Evolutionary conservation across 495 filamentous ascomycete genomes (phyloP).

Genomic region (Filosporella fistucella): DNA sequence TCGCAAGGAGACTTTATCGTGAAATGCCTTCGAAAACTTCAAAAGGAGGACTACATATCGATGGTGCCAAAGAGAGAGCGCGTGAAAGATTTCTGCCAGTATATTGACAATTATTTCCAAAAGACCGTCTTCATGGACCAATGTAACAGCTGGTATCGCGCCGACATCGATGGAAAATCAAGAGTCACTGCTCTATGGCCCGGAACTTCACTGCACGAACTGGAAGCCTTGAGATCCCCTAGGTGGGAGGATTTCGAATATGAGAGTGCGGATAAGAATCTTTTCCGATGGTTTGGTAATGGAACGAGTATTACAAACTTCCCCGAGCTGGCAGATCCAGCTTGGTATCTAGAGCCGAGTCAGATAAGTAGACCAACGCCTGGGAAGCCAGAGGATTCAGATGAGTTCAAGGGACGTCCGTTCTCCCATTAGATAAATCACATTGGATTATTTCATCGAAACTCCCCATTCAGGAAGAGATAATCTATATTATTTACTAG

Average conservation of each 20-base stretch:
- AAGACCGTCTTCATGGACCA: conserved; percentile 59
- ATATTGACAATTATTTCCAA: conserved; percentile 57
- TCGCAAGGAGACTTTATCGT: conserved; percentile 55
- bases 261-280: conserved; percentile 29
- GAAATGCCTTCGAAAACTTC: conserved; percentile 59
- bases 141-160: conserved; percentile 62
- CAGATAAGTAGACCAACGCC: conserved; percentile 37
- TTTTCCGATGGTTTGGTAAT: conserved; percentile 44
- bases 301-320: conserved; percentile 42
- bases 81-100: conserved; percentile 61
- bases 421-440: conserved; percentile 49
- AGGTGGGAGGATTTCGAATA: conserved; percentile 75
- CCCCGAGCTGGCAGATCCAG: conserved; percentile 33
- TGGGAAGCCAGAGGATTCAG: conserved; percentile 38
- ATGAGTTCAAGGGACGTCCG: conserved; percentile 33
- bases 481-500: too few species aligned
- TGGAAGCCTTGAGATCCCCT: conserved; percentile 51
- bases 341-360: conserved; percentile 43
- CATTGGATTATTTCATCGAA: too few species aligned
- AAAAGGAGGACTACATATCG: conserved; percentile 58
- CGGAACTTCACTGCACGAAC: conserved; percentile 54
- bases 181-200: conserved; percentile 64
- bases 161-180: conserved; percentile 51
- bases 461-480: too few species aligned
- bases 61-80: conserved; percentile 48